phyloP scores from a whole-genome alignment of 202 grass and related monocot genomes.

The Brachypodium distachyon region DNA sequence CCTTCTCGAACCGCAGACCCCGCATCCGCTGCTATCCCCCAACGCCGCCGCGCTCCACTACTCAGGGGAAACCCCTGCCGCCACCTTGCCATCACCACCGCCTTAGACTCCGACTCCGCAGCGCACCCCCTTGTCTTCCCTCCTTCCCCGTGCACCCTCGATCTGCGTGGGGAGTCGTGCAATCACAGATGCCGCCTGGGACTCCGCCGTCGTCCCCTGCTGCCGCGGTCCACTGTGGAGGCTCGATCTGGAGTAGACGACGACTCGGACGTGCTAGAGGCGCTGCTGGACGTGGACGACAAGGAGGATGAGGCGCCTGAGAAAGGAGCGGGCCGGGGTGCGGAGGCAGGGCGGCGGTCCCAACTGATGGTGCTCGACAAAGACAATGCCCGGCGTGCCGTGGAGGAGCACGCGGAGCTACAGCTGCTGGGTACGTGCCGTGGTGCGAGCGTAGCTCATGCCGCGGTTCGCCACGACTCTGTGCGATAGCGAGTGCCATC shows the following conservation, averaged over 20 bases:
- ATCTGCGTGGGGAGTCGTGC: too few species aligned
- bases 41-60: too few species aligned
- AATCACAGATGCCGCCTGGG: too few species aligned
- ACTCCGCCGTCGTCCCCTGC: too few species aligned
- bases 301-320: slow-evolving; percentile 32
- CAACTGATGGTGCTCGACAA: slow-evolving; percentile 93
- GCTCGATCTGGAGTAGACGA: slow-evolving; percentile 33
- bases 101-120: too few species aligned
- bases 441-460: slow-evolving; percentile 94
- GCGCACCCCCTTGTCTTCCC: too few species aligned
- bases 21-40: too few species aligned
- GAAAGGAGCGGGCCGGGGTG: neutral
- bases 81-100: too few species aligned
- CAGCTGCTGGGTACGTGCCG: slow-evolving; percentile 86
- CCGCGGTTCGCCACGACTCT: slow-evolving; percentile 67
- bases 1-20: too few species aligned
- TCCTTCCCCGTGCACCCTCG: too few species aligned
- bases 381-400: slow-evolving; percentile 61
- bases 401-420: slow-evolving; percentile 54
- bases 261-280: slow-evolving; percentile 61
- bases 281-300: slow-evolving; percentile 81
- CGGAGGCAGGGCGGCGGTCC: slow-evolving; percentile 53
- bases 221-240: too few species aligned
- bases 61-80: too few species aligned
- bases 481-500: slow-evolving; percentile 63